These are phyloP conservation scores for Ophioceras dolichostomum DNA, from an alignment of 2,329 filamentous ascomycete species.

Conservation along the genomic window DNA sequence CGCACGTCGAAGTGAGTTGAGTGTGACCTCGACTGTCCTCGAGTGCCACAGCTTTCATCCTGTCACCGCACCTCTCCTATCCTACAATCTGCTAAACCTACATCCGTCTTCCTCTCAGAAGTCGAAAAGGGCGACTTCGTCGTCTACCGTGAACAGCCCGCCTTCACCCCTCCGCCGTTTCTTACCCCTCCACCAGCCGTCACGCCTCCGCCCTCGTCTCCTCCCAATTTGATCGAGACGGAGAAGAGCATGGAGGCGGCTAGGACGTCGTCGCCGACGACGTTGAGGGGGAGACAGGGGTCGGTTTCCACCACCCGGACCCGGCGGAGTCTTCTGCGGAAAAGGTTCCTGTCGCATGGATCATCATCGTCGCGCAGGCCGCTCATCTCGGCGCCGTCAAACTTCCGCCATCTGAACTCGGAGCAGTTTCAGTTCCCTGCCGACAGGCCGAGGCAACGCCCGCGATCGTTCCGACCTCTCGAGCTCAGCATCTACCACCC, in stretches of 20 bases:
- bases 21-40: too few species aligned
- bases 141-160: conserved; percentile 19
- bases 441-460: conserved; percentile 13
- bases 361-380: conserved; percentile 33
- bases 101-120: too few species aligned
- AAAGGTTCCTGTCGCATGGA: conserved; percentile 29
- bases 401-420: conserved; percentile 47
- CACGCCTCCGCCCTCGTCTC: conserved; percentile 16
- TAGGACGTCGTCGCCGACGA: conserved; percentile 11
- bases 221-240: conserved; percentile 9
- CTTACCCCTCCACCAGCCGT: conserved; percentile 15
- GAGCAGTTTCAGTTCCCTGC: conserved; percentile 26
- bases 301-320: conserved; percentile 8
- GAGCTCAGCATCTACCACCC: conserved; percentile 41
- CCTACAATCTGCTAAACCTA: too few species aligned
- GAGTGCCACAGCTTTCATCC: too few species aligned
- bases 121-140: conserved; percentile 14
- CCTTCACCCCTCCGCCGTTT: conserved; percentile 15
- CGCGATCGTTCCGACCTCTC: conserved; percentile 36
- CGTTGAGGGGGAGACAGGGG: too few species aligned
- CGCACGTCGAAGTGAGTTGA: conserved; percentile 13
- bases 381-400: conserved; percentile 43
- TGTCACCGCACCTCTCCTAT: too few species aligned
- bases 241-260: not conserved
- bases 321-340: conserved; percentile 30